phyloP scores from a whole-genome alignment of 768 basidiomycete species.

The Naganishia antarctica region DNA sequence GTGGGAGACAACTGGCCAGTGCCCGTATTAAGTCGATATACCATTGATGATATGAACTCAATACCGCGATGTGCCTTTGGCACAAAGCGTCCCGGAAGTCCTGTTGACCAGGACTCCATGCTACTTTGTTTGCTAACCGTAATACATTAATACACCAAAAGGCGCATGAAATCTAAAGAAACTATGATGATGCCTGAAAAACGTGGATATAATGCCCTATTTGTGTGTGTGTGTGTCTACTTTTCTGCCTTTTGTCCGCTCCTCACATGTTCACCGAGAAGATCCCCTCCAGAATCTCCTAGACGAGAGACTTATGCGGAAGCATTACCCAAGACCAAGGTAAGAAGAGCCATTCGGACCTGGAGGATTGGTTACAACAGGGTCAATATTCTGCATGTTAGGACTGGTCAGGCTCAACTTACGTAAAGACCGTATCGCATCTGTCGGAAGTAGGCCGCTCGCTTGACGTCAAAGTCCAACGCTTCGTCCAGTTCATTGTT shows the following conservation, averaged over 20 bases:
- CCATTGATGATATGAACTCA: too few species aligned
- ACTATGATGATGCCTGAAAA: slow-evolving; percentile 1
- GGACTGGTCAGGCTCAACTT: slow-evolving; percentile 49
- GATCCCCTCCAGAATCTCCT: slow-evolving; percentile 12
- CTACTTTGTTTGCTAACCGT: neutral
- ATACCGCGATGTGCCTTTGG: too few species aligned
- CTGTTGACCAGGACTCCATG: neutral
- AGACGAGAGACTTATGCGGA: slow-evolving; percentile 3
- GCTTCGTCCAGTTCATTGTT: slow-evolving; percentile 97
- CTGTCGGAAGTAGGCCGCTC: slow-evolving; percentile 96
- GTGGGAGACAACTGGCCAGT: too few species aligned
- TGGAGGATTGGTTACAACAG: slow-evolving; percentile 37
- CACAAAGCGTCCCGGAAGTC: too few species aligned
- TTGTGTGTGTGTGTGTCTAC: neutral
- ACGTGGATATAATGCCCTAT: slow-evolving; percentile 1
- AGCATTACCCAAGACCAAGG: slow-evolving; percentile 57
- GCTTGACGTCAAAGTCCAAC: slow-evolving; percentile 89
- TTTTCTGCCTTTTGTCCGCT: neutral
- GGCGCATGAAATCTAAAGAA: neutral
- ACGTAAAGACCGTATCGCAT: slow-evolving; percentile 98
- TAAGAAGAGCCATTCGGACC: slow-evolving; percentile 76
- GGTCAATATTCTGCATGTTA: neutral
- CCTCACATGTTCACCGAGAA: neutral
- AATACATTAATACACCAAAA: neutral
- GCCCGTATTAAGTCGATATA: too few species aligned